These are phyloP conservation scores for Rhodomyrtus psidioides DNA, from an alignment of 441 rosid genomes.

Conservation along the genomic window DNA sequence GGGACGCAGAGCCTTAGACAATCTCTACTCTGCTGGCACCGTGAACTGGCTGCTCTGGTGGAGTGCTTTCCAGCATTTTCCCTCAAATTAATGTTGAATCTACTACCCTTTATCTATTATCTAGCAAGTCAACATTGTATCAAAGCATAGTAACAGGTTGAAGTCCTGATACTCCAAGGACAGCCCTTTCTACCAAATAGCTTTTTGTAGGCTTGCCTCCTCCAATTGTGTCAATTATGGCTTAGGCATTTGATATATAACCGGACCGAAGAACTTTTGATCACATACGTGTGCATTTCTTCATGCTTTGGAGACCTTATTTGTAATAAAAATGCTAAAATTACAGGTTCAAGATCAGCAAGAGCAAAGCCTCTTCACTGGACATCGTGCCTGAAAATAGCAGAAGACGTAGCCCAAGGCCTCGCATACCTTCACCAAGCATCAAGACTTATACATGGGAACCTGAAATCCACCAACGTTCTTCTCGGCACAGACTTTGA, in stretches of 20 bases:
- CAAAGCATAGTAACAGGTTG: not conserved
- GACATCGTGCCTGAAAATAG: slow-evolving; percentile 93
- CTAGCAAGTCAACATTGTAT: not conserved
- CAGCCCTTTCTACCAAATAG: not conserved
- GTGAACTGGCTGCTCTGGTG: not conserved
- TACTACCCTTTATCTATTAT: not conserved
- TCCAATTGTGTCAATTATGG: not conserved
- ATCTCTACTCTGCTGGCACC: not conserved
- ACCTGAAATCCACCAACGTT: slow-evolving; percentile 72
- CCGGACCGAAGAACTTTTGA: not conserved
- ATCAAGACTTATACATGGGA: slow-evolving; percentile 68
- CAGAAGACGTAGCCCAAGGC: slow-evolving; percentile 91
- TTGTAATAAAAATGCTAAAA: not conserved
- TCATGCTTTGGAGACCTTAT: not conserved
- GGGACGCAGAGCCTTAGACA: not conserved
- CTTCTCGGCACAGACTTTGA: slow-evolving; percentile 84
- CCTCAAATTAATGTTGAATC: not conserved
- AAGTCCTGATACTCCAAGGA: not conserved
- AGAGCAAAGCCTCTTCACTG: slow-evolving; percentile 89
- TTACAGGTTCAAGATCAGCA: slow-evolving; percentile 62
- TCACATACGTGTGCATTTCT: not conserved
- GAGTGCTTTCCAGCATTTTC: not conserved
- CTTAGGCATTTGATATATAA: not conserved
- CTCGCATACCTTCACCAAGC: slow-evolving; percentile 75
- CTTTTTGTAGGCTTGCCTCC: not conserved